Evolutionary conservation across 78 protist species (phyloP), one percentile per base, ranked within the genome.

Genomic region (Dictyostelium purpureum): DNA sequence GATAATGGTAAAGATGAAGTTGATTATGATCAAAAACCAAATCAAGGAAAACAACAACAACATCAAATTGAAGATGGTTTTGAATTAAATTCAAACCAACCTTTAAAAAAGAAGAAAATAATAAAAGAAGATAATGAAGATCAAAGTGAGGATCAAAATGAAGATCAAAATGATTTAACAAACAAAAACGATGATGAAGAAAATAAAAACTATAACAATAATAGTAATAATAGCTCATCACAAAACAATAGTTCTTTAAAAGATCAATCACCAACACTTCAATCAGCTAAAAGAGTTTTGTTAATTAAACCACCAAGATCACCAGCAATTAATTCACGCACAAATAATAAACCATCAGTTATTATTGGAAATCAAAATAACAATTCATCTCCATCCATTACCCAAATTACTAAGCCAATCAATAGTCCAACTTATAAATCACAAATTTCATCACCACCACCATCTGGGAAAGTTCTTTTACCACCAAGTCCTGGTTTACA

Each of bases 241-340:
- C 4, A 2, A 43, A 66, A 14, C 49, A 49, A 31, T 40, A 1
- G 11, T 14, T 33, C 74, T 11, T 18, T 19, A 38, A 26, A 75
- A 56, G 63, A 6, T n/a, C n/a, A n/a, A 6, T 82, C 90, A 37
- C 90, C 90, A 14, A 49, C 66, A 16, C 24, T 82, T 14, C 37
- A 35, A 35, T 79, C 88, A 4, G 76, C 76, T 11, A 82, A 79
- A 37, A 66, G 88, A 47, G 61, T 79, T 16, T 67, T 79, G 28
- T 49, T 79, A 9, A 79, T 67, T 21, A 79, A 79, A 49, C 88
- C 88, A 65, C 88, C 88, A 28, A 66, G 88, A 45, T 79, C 88
- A 19, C 88, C 88, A 33, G 65, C 74, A 0, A 79, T 79, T n/a
- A 66, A 61, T 49, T 65, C 54, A 38, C 40, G 79, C 7, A 56